Evolutionary conservation across 352 stramenopile species (phyloP), one percentile per base, ranked within the genome.

Genomic region (Thraustochytrium sp.): DNA sequence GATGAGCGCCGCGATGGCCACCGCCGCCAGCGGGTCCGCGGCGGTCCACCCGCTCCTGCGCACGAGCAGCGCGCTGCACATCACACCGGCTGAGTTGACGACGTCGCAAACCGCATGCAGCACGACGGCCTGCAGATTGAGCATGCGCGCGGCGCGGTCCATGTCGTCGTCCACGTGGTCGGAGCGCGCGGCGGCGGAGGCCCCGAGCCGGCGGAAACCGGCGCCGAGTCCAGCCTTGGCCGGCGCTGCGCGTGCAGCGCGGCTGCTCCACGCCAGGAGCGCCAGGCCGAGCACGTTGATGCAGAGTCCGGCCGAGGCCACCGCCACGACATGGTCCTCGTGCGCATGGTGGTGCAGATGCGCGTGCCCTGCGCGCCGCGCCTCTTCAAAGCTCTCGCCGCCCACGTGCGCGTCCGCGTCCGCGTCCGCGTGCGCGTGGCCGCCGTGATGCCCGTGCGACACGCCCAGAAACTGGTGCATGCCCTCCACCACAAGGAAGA

Each of bases 51-150:
- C 68, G n/a, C 40, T 80, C 13, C 31, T 9, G 42, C 68, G 68
- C 26, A 72, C 68, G 21, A 80, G 5, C 13, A 80, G 23, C 21
- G 68, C 31, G n/a, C 68, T 80, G 38, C 31, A 46, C 5, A 80
- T 80, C 13, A 80, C 68, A 8, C 68, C 68, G 18, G 63, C 13
- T 8, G 48, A 65, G 51, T 80, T 80, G 31, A 80, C 11, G 1
- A 80, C 68, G 42, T 80, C 68, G 44, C 68, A 80, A 26, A 34
- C 3, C 5, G 68, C 68, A 26, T 80, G 68, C 68, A 80, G n/a
- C 13, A 80, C 34, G 3, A 80, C 51, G 68, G 44, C 26, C 42
- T 80, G 68, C 68, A 80, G 51, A 46, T 80, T 80, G 21, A 80
- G 40, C 48, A 80, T 80, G 4, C 40, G 68, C n/a, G 68, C 68